Percentiles rank a stretch among this genome's conserved stretches.
These are phyloP conservation scores for Ophiosphaerella korrae DNA, from an alignment of 2,329 filamentous ascomycete genomes.

Conservation along the genomic window DNA sequence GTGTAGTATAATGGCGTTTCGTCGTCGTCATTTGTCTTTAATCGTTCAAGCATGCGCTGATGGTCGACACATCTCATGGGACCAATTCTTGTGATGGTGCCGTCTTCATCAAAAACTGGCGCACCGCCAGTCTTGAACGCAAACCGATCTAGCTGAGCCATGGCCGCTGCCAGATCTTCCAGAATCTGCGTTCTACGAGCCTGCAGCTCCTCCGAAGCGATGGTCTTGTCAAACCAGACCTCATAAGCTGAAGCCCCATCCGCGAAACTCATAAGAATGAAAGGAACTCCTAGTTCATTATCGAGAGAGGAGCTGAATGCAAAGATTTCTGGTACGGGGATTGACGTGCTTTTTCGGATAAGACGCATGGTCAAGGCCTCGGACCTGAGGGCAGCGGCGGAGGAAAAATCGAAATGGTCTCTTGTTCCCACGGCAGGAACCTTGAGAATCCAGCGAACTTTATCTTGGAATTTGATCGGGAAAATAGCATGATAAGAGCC, in stretches of 20 bases:
- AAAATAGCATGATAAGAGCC: not conserved
- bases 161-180: constrained; percentile 8
- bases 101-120: not conserved
- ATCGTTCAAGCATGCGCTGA: not conserved
- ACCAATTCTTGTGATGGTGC: constrained; percentile 1
- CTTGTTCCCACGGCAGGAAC: constrained; percentile 5
- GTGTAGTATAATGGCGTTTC: constrained; percentile 2
- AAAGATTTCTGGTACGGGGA: constrained; percentile 13
- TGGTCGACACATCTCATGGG: not conserved
- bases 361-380: constrained; percentile 5
- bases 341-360: constrained; percentile 2
- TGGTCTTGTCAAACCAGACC: constrained; percentile 13
- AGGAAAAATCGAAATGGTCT: not conserved
- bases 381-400: constrained; percentile 1
- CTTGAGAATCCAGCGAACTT: constrained; percentile 1
- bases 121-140: constrained; percentile 11
- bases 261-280: constrained; percentile 13
- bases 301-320: constrained; percentile 14
- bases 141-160: constrained; percentile 6
- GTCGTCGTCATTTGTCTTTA: not conserved
- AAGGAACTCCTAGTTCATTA: constrained; percentile 18
- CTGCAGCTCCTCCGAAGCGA: not conserved
- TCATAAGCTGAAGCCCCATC: constrained; percentile 3
- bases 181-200: constrained; percentile 6
- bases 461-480: not conserved